Conservation (phyloP, 306 rosid species). For the Carpinus fangiana region DNA sequence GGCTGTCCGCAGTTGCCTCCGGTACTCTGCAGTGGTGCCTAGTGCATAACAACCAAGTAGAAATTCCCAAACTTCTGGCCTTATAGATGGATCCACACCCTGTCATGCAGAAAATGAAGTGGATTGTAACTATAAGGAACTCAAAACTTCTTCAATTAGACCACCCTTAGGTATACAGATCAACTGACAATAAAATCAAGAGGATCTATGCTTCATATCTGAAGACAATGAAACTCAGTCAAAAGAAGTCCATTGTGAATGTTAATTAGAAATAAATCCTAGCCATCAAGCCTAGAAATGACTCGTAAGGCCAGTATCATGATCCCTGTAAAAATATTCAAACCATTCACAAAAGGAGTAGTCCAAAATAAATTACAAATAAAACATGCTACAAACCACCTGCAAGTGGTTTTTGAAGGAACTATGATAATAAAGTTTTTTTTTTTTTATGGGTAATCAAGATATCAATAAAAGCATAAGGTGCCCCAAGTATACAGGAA, state of each 20-base stretch:
- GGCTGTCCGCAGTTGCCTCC: constrained; percentile 71
- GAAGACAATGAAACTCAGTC: not conserved
- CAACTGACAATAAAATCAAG: not conserved
- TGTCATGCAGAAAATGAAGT: constrained; percentile 35
- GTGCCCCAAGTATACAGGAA: too few species aligned
- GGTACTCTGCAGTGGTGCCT: constrained; percentile 71
- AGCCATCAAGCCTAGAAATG: not conserved
- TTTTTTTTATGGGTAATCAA: too few species aligned
- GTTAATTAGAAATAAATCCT: constrained; percentile 1
- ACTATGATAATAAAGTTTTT: not conserved
- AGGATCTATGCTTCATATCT: not conserved
- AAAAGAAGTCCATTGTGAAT: not conserved
- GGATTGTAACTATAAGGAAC: constrained; percentile 30
- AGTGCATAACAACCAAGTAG: constrained; percentile 86
- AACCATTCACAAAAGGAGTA: not conserved
- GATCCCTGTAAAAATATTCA: not conserved
- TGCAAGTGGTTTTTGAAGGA: not conserved
- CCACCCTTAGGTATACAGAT: constrained; percentile 12
- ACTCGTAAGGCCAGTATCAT: not conserved
- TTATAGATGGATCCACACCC: constrained; percentile 94
- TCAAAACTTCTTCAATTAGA: constrained; percentile 6
- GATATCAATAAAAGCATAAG: too few species aligned
- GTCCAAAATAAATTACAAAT: not conserved
- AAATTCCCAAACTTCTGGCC: constrained; percentile 94
- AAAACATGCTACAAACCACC: not conserved